Base-by-base conservation (phyloP, 345 rosid species). In the Hypericum androsaemum region DNA sequence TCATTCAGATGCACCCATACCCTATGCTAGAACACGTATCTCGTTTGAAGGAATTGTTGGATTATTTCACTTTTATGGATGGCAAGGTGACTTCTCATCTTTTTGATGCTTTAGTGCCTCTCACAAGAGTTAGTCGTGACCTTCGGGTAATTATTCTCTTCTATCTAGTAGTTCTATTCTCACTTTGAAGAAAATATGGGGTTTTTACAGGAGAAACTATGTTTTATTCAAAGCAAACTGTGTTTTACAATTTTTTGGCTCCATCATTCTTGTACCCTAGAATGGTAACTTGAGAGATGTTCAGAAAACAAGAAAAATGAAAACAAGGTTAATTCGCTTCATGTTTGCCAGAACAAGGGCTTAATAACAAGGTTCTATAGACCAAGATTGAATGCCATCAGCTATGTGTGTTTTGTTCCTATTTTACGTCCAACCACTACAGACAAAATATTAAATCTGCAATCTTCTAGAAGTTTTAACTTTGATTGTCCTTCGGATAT, bases 1-100 rank as follows among this genome's bases (percentile, higher is more conserved):
- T 88, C 55, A 77, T 80, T 53, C 77, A 43, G 63, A 68, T 67
- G 67, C 73, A 78, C 69, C 80, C 89, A 50, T 74, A 68, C 63
- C 70, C 71, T 2, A 68, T 88, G 82, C 41, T 78, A 78, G 94
- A 84, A 63, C 80, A 70, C 63, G 69, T 78, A 47, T 64, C 85
- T 17, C 84, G 79, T 50, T 67, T 84, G 72, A 88, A 88, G 75
- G 96, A 88, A 61, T 68, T 88, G 65, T 54, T 88, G 72, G 96
- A 88, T 75, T 84, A 84, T 64, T 84, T 84, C 73, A 67, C 81
- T 66, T 77, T 73, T 65, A 78, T 80, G 78, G 39, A 80, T 61
- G 78, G 80, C 46, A 74, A 67, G 59, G 74, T 82, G 53, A 77
- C 94, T 51, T 58, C 82, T 65, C 54, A 13, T 67, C 78, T 84